Evolutionary conservation across 2,329 filamentous ascomycete species (phyloP), one percentile per base, ranked within the genome.

Genomic region (Colletotrichum filicis): DNA sequence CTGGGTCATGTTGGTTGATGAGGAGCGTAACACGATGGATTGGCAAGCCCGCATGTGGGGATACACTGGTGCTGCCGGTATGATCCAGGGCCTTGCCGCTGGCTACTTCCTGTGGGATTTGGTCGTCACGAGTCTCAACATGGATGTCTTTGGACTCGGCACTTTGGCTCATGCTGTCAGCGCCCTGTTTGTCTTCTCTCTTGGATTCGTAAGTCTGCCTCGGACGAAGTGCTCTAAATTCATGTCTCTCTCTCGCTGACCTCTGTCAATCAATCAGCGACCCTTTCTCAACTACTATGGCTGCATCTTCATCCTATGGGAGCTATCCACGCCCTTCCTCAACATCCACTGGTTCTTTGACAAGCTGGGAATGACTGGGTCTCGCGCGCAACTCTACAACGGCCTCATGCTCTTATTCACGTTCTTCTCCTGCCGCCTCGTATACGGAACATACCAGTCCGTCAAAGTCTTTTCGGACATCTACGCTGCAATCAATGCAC

Each of bases 331-430:
- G 5, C 94, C 94, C 8, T 95, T 97, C 82, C 88, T 97, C 71
- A 97, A 97, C 80, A 89, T 96, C 80, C 94, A 97, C 86, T 97
- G 94, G 94, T 97, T 97, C 85, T 94, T 93, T 83, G 94, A 97
- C 83, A 97, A 97, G 85, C 85, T 96, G 72, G 89, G 91, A 78
- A 91, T 95, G 87, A 97, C 94, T 0, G 94, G 94, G 46, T 91
- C 92, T 24, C 87, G 86, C 66, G 82, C 90, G 28, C 94, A 97
- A 84, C 88, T 95, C 32, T 91, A 94, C 82, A 97, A 97, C 78
- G 94, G 94, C 77, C 86, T 95, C 74, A 79, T 90, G 69, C 89
- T 97, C 4, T 89, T 96, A 65, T 82, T 86, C 75, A 94, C 89
- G 60, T 97, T 97, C 83, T 95, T 95, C 83, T 89, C 86, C 75